Conservation (phyloP, 1,139 yeast species). For the Kodamaea derodonti region DNA sequence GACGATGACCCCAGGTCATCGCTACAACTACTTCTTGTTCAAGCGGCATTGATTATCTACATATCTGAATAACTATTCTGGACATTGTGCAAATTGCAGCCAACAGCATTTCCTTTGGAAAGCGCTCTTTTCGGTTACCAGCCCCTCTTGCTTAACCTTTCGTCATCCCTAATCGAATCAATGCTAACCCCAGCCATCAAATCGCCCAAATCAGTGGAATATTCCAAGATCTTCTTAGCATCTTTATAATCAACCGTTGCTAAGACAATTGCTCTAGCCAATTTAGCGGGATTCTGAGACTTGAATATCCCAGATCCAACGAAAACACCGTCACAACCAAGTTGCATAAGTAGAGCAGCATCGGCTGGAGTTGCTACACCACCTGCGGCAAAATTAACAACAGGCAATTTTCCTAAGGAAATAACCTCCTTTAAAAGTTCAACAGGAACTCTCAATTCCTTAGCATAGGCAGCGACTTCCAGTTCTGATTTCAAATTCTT, state of each 20-base stretch:
- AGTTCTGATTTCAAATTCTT: constrained; percentile 37
- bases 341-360: constrained; percentile 84
- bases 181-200: constrained; percentile 70
- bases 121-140: too few species aligned
- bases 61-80: too few species aligned
- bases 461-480: constrained; percentile 49
- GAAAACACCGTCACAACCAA: constrained; percentile 89
- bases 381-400: constrained; percentile 87
- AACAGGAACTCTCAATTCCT: constrained; percentile 58
- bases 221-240: constrained; percentile 61
- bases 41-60: too few species aligned
- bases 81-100: too few species aligned
- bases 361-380: constrained; percentile 90
- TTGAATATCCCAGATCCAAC: constrained; percentile 90
- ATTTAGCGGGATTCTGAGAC: constrained; percentile 67
- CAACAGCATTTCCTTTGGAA: too few species aligned
- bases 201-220: constrained; percentile 72
- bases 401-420: constrained; percentile 60
- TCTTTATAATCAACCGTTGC: constrained; percentile 76
- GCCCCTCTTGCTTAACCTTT: constrained; percentile 50
- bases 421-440: constrained; percentile 50
- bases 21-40: too few species aligned
- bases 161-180: constrained; percentile 43
- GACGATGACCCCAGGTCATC: too few species aligned
- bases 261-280: constrained; percentile 78